Evolutionary conservation across 2,329 filamentous ascomycete genomes (phyloP).

Genomic region (Fusarium redolens): DNA sequence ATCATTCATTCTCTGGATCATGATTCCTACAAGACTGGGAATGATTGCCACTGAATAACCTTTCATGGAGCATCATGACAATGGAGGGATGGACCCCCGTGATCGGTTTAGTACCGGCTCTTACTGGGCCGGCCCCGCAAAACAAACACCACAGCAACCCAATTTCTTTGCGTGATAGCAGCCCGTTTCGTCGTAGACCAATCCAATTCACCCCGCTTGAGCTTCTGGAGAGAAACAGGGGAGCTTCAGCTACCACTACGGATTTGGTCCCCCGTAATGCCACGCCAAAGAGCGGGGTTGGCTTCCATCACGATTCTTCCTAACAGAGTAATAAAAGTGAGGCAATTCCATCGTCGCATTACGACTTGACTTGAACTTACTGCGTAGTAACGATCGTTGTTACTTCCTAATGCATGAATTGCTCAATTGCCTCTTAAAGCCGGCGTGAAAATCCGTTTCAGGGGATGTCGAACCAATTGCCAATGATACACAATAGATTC

Average conservation of each 20-base stretch:
- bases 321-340: slow-evolving; percentile 4
- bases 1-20: neutral
- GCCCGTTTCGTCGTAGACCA: slow-evolving; percentile 25
- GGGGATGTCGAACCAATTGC: neutral
- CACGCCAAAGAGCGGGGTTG: slow-evolving; percentile 27
- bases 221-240: neutral
- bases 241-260: neutral
- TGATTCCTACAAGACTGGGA: neutral
- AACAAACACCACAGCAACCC: slow-evolving; percentile 27
- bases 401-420: neutral
- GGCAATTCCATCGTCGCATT: neutral
- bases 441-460: neutral
- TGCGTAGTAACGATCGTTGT: neutral
- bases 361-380: neutral
- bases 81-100: neutral
- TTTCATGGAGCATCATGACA: neutral
- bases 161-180: slow-evolving; percentile 16
- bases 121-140: slow-evolving; percentile 9
- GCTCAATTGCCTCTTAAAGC: neutral
- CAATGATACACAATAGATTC: neutral
- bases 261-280: neutral
- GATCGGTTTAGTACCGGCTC: slow-evolving; percentile 19
- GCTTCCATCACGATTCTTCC: slow-evolving; percentile 8
- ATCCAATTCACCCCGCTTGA: slow-evolving; percentile 1
- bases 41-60: slow-evolving; percentile 8